Base-by-base conservation (phyloP, 108 stramenopile species). In the Nitzschia sp. region DNA sequence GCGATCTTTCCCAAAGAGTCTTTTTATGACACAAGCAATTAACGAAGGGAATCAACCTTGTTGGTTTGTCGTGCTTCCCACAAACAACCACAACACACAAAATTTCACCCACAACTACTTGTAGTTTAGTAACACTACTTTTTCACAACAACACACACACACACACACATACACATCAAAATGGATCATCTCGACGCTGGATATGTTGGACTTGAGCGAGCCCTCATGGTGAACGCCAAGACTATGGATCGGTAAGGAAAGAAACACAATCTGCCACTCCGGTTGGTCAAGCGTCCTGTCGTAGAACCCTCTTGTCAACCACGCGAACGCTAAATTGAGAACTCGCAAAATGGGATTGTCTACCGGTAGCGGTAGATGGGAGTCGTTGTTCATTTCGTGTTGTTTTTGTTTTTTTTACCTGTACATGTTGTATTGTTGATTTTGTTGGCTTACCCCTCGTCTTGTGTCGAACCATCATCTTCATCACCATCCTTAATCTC, bases 141-240 rank as follows among this genome's bases (percentile, higher is more conserved):
- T 17, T 17, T 17, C 46, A 48, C 46, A 48, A 48, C 17, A 15
- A 48, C 2, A 48, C 46, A 15, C 2, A 15, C 14, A 48, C 46
- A 48, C 14, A 15, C 46, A 5, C 6, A 2, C 14, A 15, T 3
- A 48, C 17, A 48, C 20, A 50, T 34, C 54, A 73, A 56, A 65
- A 76, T 76, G 75, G 68, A 76, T 69, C 75, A 69, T 38, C 34
- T 53, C 6, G 68, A 76, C 11, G 12, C 73, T 52, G 62, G 63
- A 64, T 69, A 25, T 55, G 68, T 76, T 12, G 75, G 75, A 38
- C 55, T 76, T 22, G 75, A 76, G 58, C 66, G 75, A 37, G 56
- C 75, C 26, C 63, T 76, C 46, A 76, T 76, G 75, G 75, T 76
- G 19, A 63, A 69, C 43, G 50, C 68, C 68, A 76, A 76, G 68